These are phyloP conservation scores for Avena eriantha DNA, from an alignment of 176 grass and related monocot species.

Conservation along the genomic window DNA sequence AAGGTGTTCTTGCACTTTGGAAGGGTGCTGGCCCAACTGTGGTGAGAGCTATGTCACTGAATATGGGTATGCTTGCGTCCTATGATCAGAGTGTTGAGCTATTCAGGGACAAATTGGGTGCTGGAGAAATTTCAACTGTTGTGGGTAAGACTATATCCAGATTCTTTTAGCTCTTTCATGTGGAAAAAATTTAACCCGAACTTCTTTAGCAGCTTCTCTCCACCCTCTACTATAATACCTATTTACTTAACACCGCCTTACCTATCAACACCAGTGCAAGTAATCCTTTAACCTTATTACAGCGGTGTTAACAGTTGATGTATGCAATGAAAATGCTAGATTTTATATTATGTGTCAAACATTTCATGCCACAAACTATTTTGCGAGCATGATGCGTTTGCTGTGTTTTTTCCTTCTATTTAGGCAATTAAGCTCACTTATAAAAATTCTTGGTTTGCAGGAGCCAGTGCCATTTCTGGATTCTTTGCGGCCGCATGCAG, in stretches of 20 bases:
- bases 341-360: neutral
- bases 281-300: neutral
- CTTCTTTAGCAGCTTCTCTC: neutral
- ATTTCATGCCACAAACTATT: neutral
- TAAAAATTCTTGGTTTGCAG: conserved; percentile 48
- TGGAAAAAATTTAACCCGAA: neutral
- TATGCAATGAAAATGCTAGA: neutral
- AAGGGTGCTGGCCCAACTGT: conserved; percentile 97
- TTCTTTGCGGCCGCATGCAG: conserved; percentile 97
- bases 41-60: conserved; percentile 90
- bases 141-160: conserved; percentile 62
- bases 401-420: neutral
- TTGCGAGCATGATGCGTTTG: neutral
- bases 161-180: neutral
- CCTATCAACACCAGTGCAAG: neutral
- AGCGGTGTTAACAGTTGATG: neutral
- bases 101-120: conserved; percentile 85
- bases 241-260: neutral
- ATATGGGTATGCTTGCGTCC: conserved; percentile 99
- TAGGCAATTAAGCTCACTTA: neutral
- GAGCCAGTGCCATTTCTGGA: conserved; percentile 96
- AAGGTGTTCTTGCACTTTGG: conserved; percentile 93
- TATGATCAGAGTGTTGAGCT: conserved; percentile 98
- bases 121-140: conserved; percentile 84
- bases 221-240: neutral